Conservation (phyloP, 805 yeast genomes). For the Jamesozyma rosinii region DNA sequence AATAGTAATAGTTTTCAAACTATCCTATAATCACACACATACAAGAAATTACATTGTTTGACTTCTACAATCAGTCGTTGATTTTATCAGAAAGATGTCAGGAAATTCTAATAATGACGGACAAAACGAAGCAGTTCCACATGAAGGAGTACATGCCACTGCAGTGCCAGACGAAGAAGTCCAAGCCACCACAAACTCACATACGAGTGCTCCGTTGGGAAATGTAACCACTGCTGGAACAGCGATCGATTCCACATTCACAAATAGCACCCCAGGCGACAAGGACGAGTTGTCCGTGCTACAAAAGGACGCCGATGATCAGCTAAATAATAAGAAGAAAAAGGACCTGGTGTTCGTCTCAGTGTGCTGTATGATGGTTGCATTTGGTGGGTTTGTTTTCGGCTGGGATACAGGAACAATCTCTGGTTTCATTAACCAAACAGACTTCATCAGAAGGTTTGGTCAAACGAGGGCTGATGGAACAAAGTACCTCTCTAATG, state of each 20-base stretch:
- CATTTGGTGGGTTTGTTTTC: conserved; percentile 69
- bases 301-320: conserved; percentile 5
- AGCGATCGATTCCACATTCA: background rate
- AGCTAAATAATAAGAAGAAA: conserved; percentile 18
- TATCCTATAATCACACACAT: background rate
- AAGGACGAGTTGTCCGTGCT: conserved; percentile 1
- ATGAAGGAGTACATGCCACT: background rate
- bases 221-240: background rate
- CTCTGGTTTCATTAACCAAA: conserved; percentile 55
- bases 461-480: conserved; percentile 18
- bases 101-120: background rate
- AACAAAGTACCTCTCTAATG: conserved; percentile 18
- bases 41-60: background rate
- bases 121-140: background rate
- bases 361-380: conserved; percentile 37
- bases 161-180: background rate
- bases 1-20: background rate
- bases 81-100: too few species aligned
- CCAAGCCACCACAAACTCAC: background rate
- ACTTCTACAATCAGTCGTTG: too few species aligned
- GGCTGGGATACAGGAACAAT: conserved; percentile 81
- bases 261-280: background rate
- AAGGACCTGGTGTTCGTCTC: conserved; percentile 25
- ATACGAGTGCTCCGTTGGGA: background rate
- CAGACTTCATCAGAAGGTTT: conserved; percentile 22